Percentiles rank a stretch among this genome's conserved stretches.
Conservation (phyloP, 345 rosid species). For the Populus nigra region DNA sequence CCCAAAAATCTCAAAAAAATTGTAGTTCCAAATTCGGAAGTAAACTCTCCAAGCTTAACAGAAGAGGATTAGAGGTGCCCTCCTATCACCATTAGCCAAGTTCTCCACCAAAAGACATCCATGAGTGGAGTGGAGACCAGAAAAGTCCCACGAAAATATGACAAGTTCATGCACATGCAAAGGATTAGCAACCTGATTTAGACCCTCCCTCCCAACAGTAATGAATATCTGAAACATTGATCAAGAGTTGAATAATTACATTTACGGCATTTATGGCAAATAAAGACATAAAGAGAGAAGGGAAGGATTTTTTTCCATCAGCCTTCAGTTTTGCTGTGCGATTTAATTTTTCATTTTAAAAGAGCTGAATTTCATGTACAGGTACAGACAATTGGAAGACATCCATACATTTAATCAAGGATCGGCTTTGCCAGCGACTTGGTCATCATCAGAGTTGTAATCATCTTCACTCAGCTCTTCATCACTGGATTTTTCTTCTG, state of each 20-base stretch:
- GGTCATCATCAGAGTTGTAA: slow-evolving; percentile 61
- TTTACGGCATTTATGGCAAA: slow-evolving; percentile 38
- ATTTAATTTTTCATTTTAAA: slow-evolving; percentile 25
- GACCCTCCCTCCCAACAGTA: slow-evolving; percentile 12
- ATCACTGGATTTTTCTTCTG: slow-evolving; percentile 73
- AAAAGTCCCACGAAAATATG: background rate
- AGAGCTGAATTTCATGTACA: slow-evolving; percentile 49
- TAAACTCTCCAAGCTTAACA: background rate
- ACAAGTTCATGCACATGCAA: background rate
- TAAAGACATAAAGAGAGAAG: slow-evolving; percentile 28
- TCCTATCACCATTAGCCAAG: background rate
- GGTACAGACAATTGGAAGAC: slow-evolving; percentile 18
- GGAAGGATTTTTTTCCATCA: slow-evolving; percentile 31
- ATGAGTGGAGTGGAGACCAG: background rate
- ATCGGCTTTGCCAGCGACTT: slow-evolving; percentile 79
- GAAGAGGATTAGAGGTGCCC: background rate
- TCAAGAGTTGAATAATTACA: slow-evolving; percentile 30
- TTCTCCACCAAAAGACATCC: background rate
- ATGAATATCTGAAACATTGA: slow-evolving; percentile 31
- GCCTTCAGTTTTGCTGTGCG: slow-evolving; percentile 20
- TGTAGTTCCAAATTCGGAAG: background rate
- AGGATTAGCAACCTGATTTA: background rate
- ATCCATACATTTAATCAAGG: slow-evolving; percentile 36
- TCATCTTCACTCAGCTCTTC: slow-evolving; percentile 89
- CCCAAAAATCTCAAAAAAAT: background rate